Evolutionary conservation across 306 rosid species (phyloP).

Genomic region (Malus sieversii): DNA sequence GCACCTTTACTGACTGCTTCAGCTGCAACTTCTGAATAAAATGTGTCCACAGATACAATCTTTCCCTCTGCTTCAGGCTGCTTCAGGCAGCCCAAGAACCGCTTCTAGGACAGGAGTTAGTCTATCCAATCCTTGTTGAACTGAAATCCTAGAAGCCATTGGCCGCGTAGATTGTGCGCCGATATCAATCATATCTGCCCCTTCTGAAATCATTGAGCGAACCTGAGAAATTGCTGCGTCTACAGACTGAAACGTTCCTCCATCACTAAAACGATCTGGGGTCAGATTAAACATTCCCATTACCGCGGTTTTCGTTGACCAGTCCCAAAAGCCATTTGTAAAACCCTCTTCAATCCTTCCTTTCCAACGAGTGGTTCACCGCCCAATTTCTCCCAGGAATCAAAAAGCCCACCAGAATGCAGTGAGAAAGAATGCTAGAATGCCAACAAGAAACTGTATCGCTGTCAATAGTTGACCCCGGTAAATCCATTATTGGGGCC

Average conservation of each 20-base stretch:
- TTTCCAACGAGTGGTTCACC: conserved; percentile 72
- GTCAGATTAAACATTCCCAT: conserved; percentile 90
- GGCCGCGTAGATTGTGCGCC: conserved; percentile 93
- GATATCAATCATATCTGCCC: conserved; percentile 85
- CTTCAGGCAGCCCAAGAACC: conserved; percentile 57
- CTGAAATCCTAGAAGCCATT: conserved; percentile 55
- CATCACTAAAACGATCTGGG: conserved; percentile 93
- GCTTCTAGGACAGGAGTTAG: conserved; percentile 78
- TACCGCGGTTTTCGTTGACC: conserved; percentile 59
- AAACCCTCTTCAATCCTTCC: conserved; percentile 76
- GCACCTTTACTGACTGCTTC: conserved; percentile 85
- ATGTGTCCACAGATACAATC: conserved; percentile 79
- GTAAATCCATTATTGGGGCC: conserved; percentile 82
- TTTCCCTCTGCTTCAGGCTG: conserved; percentile 70
- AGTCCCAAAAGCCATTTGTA: conserved; percentile 60
- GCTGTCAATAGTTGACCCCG: conserved; percentile 55
- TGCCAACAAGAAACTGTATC: conserved; percentile 73
- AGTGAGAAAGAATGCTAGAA: conserved; percentile 80
- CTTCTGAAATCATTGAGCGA: conserved; percentile 64
- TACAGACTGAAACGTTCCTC: conserved; percentile 60
- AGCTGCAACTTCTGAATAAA: conserved; percentile 68
- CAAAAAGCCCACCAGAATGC: conserved; percentile 49
- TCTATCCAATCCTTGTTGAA: conserved; percentile 65
- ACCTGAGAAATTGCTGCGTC: conserved; percentile 67
- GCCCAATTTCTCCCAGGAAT: conserved; percentile 66